These are phyloP conservation scores for Chrysophaeum taylorii DNA, from an alignment of 352 stramenopile genomes.

Conservation along the genomic window DNA sequence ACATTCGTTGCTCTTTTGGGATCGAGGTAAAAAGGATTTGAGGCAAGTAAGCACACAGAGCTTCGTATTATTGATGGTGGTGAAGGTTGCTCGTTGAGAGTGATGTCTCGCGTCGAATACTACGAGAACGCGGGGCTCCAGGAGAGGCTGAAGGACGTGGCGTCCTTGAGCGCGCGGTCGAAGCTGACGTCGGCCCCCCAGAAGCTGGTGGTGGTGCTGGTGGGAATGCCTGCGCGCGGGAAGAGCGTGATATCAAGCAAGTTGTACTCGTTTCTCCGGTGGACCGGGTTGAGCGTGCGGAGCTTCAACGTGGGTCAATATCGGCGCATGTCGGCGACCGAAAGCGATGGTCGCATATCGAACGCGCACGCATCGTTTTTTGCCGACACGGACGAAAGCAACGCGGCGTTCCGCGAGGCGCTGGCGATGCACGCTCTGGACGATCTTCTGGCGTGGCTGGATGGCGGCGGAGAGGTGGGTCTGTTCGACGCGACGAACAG, in stretches of 20 bases:
- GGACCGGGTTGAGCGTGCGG: conserved; percentile 70
- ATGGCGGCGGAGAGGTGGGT: conserved; percentile 64
- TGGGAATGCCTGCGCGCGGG: conserved; percentile 77
- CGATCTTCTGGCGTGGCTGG: conserved; percentile 81
- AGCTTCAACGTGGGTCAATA: conserved; percentile 90
- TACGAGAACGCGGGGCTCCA: no score
- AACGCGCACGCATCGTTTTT: conserved; percentile 59
- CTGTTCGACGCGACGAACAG: conserved; percentile 92
- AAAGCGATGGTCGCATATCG: conserved; percentile 54
- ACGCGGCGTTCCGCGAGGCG: conserved; percentile 65
- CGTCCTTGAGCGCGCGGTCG: no score
- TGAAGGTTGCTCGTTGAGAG: no score
- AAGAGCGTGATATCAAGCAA: conserved; percentile 91
- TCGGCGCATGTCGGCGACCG: conserved; percentile 57
- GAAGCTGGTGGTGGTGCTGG: conserved; percentile 79
- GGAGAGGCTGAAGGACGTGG: no score
- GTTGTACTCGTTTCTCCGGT: conserved; percentile 75
- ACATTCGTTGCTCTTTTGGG: no score
- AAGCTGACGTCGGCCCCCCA: neutral
- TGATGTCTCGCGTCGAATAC: no score
- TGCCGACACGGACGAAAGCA: conserved; percentile 65
- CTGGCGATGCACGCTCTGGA: conserved; percentile 55
- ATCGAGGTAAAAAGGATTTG: no score
- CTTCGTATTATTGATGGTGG: no score
- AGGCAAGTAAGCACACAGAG: no score